Base-by-base conservation (phyloP, 2,329 filamentous ascomycete species). In the Pseudogymnoascus sp. region DNA sequence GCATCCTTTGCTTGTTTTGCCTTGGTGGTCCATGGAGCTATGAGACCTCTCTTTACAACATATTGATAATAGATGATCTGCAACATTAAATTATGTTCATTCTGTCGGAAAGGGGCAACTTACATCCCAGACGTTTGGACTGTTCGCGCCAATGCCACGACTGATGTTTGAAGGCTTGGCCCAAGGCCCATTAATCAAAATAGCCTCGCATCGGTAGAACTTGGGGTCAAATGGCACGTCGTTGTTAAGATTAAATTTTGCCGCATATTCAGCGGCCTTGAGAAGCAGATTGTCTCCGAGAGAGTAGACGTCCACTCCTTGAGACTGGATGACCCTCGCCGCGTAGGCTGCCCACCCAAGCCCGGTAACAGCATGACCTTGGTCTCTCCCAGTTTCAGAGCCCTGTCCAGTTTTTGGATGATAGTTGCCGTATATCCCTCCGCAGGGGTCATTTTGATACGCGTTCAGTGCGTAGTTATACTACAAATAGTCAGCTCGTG, bases 401-500 rank as follows among this genome's bases (percentile, higher is more conserved):
- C 63, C 63, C 52, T 78, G 75, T 2, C 76, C 76, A 0, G 75
- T 76, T 22, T 62, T 59, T 0, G 65, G 59, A 22, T 74, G 64
- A 55, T 70, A 72, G 41, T 69, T 74, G 0, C 69, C 71, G 11
- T 69, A 67, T 0, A 74, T 60, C 0, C 75, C 73, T 6, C 72
- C 74, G 55, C 75, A 78, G 2, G 67, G 72, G 59, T 76, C 74
- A 16, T 75, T 74, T 11, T 71, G 66, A 55, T 69, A 75, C 4
- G 70, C 68, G 11, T 75, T 69, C 1, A 78, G 55, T 5, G 75
- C 76, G 63, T 77, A 77, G 62, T 77, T 77, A 42, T 74, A 78
- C 67, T 69, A 12, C 19, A 30, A 19, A 19, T 11, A 14, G 55
- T 25, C 16, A 35, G 16, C n/a, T 22, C 16, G 16, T 41, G 16